phyloP scores from a whole-genome alignment of 78 protist genomes.

The Speleostelium caveatum region DNA sequence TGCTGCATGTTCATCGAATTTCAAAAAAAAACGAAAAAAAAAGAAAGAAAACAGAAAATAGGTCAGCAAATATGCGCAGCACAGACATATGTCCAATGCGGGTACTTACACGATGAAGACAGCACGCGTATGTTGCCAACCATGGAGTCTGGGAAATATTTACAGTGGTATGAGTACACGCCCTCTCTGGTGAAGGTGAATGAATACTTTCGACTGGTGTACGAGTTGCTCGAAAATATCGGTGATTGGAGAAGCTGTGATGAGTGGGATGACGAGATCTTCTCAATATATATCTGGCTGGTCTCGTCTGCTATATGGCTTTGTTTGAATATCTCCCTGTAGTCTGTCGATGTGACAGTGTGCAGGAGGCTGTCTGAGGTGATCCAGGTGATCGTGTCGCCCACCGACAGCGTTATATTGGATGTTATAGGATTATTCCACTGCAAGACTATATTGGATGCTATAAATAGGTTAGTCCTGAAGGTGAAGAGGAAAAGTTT shows the following conservation, averaged over 20 bases:
- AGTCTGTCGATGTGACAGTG: conserved; percentile 25
- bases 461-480: neutral
- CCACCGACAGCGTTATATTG: conserved; percentile 13
- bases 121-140: conserved; percentile 22
- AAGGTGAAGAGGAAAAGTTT: too few species aligned
- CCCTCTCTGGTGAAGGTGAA: conserved; percentile 42
- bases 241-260: conserved; percentile 36
- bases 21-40: too few species aligned
- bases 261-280: neutral
- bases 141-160: conserved; percentile 27
- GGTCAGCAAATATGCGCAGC: neutral
- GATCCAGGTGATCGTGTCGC: conserved; percentile 35
- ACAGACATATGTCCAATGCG: neutral
- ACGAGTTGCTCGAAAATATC: conserved; percentile 3
- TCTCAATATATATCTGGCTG: neutral
- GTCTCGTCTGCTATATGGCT: neutral
- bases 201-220: conserved; percentile 13
- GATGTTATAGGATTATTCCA: conserved; percentile 15
- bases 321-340: neutral
- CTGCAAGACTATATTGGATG: neutral
- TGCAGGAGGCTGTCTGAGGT: conserved; percentile 24
- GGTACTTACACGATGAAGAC: conserved; percentile 10
- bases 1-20: neutral
- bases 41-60: neutral
- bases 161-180: conserved; percentile 9